These are phyloP conservation scores for Fusarium lyarnte DNA, from an alignment of 2,329 filamentous ascomycete species.

Conservation along the genomic window DNA sequence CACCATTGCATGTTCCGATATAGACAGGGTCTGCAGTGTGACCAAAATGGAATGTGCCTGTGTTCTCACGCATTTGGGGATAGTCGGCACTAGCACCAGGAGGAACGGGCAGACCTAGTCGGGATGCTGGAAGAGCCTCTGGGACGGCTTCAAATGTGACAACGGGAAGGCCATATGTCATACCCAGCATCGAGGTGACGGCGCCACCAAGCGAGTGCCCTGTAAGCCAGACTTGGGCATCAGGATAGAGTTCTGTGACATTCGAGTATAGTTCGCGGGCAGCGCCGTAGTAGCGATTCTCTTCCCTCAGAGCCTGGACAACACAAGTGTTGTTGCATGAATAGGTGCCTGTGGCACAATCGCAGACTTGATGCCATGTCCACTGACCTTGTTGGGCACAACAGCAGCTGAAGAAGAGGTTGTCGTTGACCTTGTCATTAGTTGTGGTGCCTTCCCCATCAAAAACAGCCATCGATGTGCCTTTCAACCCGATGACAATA, in stretches of 20 bases:
- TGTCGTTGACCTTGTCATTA: conserved; percentile 98
- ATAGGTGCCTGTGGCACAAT: conserved; percentile 88
- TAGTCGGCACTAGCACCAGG: conserved; percentile 77
- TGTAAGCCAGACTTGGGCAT: conserved; percentile 85
- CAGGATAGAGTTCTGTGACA: conserved; percentile 86
- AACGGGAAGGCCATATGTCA: conserved; percentile 91
- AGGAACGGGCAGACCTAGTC: conserved; percentile 86
- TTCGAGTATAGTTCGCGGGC: conserved; percentile 92
- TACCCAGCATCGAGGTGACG: conserved; percentile 84
- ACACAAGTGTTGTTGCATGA: conserved; percentile 95
- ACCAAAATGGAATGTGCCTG: conserved; percentile 89
- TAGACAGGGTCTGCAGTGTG: conserved; percentile 96
- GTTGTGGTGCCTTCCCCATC: conserved; percentile 97
- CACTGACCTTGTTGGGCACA: conserved; percentile 93
- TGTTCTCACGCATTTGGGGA: conserved; percentile 76
- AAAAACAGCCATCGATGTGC: conserved; percentile 88
- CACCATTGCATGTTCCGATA: conserved; percentile 92
- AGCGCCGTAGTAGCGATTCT: conserved; percentile 92
- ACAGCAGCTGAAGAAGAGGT: conserved; percentile 97
- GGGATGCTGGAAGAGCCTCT: conserved; percentile 85
- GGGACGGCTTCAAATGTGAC: conserved; percentile 94
- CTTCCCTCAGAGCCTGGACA: conserved; percentile 75
- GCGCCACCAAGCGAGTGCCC: conserved; percentile 94
- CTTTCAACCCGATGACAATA: conserved; percentile 91
- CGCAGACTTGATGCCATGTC: conserved; percentile 91